Evolutionary conservation across 2,329 filamentous ascomycete species (phyloP).

Genomic region (Hirsutella rhossiliensis): DNA sequence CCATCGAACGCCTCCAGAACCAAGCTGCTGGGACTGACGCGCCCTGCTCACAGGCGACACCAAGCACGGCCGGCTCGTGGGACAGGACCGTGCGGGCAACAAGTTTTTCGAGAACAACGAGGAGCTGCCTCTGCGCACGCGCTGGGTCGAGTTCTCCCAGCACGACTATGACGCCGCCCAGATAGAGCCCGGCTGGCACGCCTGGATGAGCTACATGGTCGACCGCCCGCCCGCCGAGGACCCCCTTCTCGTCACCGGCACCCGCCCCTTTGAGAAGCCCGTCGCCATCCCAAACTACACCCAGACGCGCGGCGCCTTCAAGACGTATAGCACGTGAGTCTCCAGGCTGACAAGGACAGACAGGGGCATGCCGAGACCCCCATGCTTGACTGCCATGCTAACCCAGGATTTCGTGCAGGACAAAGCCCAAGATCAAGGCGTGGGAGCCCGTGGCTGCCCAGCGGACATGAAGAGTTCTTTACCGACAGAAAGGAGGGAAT

Average conservation of each 20-base stretch:
- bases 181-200: conserved; percentile 95
- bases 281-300: conserved; percentile 66
- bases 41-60: conserved; percentile 63
- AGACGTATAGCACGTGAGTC: conserved; percentile 88
- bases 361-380: background rate
- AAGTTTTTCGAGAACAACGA: conserved; percentile 96
- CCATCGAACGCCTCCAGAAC: background rate
- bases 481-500: background rate
- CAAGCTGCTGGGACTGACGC: background rate
- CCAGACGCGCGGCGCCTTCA: conserved; percentile 66
- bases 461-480: conserved; percentile 12
- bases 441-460: conserved; percentile 37
- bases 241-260: conserved; percentile 51
- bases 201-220: conserved; percentile 90
- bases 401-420: conserved; percentile 18
- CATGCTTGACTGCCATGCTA: background rate
- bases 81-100: conserved; percentile 83
- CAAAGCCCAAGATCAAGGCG: conserved; percentile 38
- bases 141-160: conserved; percentile 96
- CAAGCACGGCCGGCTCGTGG: conserved; percentile 81
- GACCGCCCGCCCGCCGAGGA: conserved; percentile 78
- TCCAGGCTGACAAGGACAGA: no score
- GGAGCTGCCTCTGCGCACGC: conserved; percentile 86
- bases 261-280: conserved; percentile 64
- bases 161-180: conserved; percentile 73